Conservation (phyloP, 164 flowering plant genomes). For the Chimonanthus praecox region DNA sequence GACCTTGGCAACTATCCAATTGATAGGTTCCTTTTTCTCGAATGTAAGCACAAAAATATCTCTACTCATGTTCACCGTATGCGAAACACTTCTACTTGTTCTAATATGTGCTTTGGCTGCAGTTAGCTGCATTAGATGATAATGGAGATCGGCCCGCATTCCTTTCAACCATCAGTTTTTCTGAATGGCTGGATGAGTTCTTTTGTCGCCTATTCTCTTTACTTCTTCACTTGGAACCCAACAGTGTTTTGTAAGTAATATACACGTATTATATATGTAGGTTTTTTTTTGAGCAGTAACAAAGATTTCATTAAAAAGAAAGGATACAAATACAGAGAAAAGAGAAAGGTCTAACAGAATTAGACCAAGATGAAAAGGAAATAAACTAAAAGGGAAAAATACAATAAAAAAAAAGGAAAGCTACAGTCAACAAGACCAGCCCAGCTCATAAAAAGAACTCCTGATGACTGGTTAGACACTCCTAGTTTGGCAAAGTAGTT, state of each 20-base stretch:
- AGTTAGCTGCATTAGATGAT: slow-evolving; percentile 78
- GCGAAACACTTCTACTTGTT: slow-evolving; percentile 11
- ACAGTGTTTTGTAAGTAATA: slow-evolving; percentile 69
- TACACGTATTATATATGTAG: slow-evolving; percentile 1
- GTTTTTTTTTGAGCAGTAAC: background rate
- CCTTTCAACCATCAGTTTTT: slow-evolving; percentile 55
- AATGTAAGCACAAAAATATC: slow-evolving; percentile 48
- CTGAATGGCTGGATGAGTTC: slow-evolving; percentile 99
- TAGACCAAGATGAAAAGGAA: too few relatives aligned
- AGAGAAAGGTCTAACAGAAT: too few relatives aligned
- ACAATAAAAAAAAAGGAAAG: too few relatives aligned
- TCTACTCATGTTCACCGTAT: background rate
- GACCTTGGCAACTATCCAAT: slow-evolving; percentile 93
- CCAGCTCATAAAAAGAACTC: too few relatives aligned
- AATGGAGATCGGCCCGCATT: slow-evolving; percentile 33
- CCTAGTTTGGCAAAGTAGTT: too few relatives aligned
- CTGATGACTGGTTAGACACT: too few relatives aligned
- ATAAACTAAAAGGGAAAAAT: too few relatives aligned
- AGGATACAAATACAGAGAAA: too few relatives aligned
- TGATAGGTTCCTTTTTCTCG: slow-evolving; percentile 92
- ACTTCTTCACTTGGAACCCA: slow-evolving; percentile 87
- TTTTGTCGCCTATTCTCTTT: slow-evolving; percentile 82
- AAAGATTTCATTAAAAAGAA: too few relatives aligned
- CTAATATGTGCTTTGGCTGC: slow-evolving; percentile 20
- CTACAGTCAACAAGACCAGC: too few relatives aligned